Percentiles rank a stretch among this genome's conserved stretches.
These are phyloP conservation scores for Xylaria flabelliformis DNA, from an alignment of 495 filamentous ascomycete genomes.

Conservation along the genomic window DNA sequence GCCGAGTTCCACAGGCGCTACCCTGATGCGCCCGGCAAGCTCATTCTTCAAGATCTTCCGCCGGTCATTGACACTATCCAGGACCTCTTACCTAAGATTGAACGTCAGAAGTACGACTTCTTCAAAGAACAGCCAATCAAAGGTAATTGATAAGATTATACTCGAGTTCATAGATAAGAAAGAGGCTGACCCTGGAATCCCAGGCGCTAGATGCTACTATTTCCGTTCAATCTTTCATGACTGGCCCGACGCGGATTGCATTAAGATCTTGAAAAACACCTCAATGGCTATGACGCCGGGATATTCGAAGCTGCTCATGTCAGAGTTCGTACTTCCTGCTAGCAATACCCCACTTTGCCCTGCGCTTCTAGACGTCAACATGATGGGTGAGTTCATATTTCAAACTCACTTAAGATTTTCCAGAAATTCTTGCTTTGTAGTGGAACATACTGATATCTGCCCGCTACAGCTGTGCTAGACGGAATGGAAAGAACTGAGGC, in stretches of 20 bases:
- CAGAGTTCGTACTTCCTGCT: constrained; percentile 52
- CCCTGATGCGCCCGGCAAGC: constrained; percentile 45
- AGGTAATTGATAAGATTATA: constrained; percentile 35
- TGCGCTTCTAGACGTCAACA: constrained; percentile 46
- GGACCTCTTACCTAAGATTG: constrained; percentile 19
- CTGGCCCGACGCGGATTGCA: constrained; percentile 41
- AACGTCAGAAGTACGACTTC: constrained; percentile 51
- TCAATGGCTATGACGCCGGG: constrained; percentile 52
- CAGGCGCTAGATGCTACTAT: constrained; percentile 56
- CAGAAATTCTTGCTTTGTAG: neutral
- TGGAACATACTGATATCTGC: neutral
- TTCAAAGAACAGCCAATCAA: constrained; percentile 52
- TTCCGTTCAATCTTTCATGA: constrained; percentile 56
- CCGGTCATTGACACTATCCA: constrained; percentile 45
- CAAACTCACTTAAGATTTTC: neutral
- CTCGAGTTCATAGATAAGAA: neutral
- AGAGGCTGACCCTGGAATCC: neutral
- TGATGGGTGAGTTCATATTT: constrained; percentile 41
- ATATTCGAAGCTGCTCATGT: constrained; percentile 53
- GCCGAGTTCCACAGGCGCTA: constrained; percentile 43
- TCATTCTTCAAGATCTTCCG: constrained; percentile 55
- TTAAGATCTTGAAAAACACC: constrained; percentile 43
- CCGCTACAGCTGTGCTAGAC: constrained; percentile 27
- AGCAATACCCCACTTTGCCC: constrained; percentile 38
- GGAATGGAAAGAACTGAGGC: constrained; percentile 48